These are phyloP conservation scores for Rhodotorula sp. DNA, from an alignment of 1,284 basidiomycete species.

Conservation along the genomic window DNA sequence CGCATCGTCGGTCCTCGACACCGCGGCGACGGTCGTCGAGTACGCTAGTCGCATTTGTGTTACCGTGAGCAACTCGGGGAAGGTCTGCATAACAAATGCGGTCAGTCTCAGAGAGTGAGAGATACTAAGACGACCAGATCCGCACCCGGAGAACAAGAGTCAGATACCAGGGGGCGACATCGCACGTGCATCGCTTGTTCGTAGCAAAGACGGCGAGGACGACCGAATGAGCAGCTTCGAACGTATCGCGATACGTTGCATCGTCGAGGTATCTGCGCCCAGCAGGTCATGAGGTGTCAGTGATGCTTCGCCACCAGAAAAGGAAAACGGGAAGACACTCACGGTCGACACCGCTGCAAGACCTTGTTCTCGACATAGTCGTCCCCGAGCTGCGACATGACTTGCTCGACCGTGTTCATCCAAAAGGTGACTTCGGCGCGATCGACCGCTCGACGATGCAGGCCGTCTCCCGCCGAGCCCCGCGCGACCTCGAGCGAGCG, in stretches of 20 bases:
- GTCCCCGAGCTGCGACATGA: conserved; percentile 33
- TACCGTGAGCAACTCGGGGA: conserved; percentile 31
- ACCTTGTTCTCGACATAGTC: conserved; percentile 34
- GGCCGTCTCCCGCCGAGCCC: not conserved
- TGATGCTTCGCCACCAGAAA: not conserved
- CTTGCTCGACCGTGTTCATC: conserved; percentile 42
- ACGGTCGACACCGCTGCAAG: conserved; percentile 35
- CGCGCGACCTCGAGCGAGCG: conserved; percentile 19
- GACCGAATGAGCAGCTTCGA: conserved; percentile 45
- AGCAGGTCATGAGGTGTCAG: not conserved
- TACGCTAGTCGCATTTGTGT: conserved; percentile 42
- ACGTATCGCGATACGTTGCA: conserved; percentile 38
- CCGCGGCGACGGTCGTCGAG: conserved; percentile 34
- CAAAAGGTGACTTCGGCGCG: conserved; percentile 40
- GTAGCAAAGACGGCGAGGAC: conserved; percentile 40
- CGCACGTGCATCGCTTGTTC: conserved; percentile 21
- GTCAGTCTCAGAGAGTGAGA: not conserved
- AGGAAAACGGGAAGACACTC: not conserved
- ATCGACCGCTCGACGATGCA: conserved; percentile 28
- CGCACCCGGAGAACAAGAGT: conserved; percentile 32
- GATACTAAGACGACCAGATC: too few species aligned
- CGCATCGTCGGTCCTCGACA: conserved; percentile 29
- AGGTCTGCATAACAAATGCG: conserved; percentile 5
- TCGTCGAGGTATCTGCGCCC: conserved; percentile 36
- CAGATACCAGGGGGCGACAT: conserved; percentile 38